Percentiles rank a stretch among this genome's conserved stretches.
These are phyloP conservation scores for Peniophora sp. DNA, from an alignment of 1,284 basidiomycete genomes.

Conservation along the genomic window DNA sequence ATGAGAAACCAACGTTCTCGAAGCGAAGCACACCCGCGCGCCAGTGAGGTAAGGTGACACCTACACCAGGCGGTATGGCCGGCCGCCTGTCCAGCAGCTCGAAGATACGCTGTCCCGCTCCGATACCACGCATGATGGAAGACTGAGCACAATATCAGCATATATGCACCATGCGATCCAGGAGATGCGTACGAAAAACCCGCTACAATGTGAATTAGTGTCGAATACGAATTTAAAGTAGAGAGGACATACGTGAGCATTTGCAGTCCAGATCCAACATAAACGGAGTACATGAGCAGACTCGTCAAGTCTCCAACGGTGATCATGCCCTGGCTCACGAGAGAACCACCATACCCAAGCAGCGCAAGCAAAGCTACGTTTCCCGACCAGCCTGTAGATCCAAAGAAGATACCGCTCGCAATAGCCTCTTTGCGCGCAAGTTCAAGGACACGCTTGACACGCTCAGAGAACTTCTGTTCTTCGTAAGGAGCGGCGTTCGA, in stretches of 20 bases:
- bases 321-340: constrained; percentile 84
- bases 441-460: constrained; percentile 64
- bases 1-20: constrained; percentile 78
- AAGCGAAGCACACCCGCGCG: constrained; percentile 69
- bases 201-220: constrained; percentile 11
- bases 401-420: constrained; percentile 91
- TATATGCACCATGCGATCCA: not conserved
- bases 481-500: constrained; percentile 80
- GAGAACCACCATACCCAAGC: constrained; percentile 90
- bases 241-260: constrained; percentile 62
- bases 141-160: constrained; percentile 32
- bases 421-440: constrained; percentile 86
- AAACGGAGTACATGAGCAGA: constrained; percentile 88
- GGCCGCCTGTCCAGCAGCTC: constrained; percentile 82
- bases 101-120: constrained; percentile 90
- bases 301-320: constrained; percentile 89
- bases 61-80: constrained; percentile 58
- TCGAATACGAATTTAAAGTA: not conserved
- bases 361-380: constrained; percentile 88
- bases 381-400: constrained; percentile 89
- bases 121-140: constrained; percentile 86
- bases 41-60: constrained; percentile 43
- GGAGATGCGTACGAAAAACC: constrained; percentile 31
- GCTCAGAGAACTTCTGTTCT: constrained; percentile 57
- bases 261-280: constrained; percentile 75